Base-by-base conservation (phyloP, 495 filamentous ascomycete species). In the Xylaria scruposa region DNA sequence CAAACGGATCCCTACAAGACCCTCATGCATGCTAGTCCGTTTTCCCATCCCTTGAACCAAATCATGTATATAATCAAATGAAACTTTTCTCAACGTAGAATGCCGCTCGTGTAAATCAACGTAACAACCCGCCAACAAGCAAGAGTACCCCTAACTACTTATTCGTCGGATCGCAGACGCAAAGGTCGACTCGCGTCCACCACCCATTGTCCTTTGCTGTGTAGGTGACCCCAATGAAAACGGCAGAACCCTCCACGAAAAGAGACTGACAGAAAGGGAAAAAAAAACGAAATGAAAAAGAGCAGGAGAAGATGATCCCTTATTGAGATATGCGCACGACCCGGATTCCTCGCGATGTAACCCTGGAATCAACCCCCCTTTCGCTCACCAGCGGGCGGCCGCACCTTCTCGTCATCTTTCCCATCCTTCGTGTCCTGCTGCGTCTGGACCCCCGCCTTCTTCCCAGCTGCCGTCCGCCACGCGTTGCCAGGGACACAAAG, bases 311-410 rank as follows among this genome's bases (percentile, higher is more conserved):
- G 15, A 46, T 4, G 8, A 6, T 9, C 38, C 38, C 38, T 42
- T 42, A 42, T 2, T 13, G 38, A 46, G 42, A 4, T 17, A 46
- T 5, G 42, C 42, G 17, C n/a, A 46, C 13, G 0, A 46, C 13
- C 15, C 42, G 17, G 4, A 17, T 4, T 15, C 13, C 15, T 46
- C 42, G 0, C 13, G 42, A 46, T 38, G 36, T 38, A 38, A 38
- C 42, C 15, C 15, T 13, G 12, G 40, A 13, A 31, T 58, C 51
- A 70, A 46, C 68, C 68, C 31, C 68, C 68, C 44, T 70, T 70
- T 15, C 68, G 40, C 58, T 70, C 68, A 3, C 68, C 68, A 21
- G 15, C 21, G 51, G 44, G 49, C 26, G 13, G 31, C 29, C 2
- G 31, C 1, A 2, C 9, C 31, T 38, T 12, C 7, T 21, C 56